These are phyloP conservation scores for Acanthamoeba polyphaga DNA, from an alignment of 208 protist genomes.

Conservation along the genomic window DNA sequence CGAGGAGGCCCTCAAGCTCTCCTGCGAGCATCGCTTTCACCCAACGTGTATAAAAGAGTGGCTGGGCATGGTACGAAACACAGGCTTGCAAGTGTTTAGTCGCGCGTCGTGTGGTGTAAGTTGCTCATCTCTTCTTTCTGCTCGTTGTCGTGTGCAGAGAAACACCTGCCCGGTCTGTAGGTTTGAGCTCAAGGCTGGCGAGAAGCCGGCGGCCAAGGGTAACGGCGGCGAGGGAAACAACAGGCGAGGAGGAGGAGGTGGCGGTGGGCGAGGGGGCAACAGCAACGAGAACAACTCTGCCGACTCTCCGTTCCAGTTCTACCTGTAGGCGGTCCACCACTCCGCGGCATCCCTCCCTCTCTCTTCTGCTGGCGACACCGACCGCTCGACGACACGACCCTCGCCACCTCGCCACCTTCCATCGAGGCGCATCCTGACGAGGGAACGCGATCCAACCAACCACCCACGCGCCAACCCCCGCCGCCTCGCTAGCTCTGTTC, in stretches of 20 bases:
- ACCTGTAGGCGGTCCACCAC: background rate
- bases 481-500: background rate
- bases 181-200: slow-evolving; percentile 12
- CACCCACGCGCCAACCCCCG: background rate
- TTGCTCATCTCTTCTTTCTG: background rate
- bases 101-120: background rate
- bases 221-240: slow-evolving; percentile 8
- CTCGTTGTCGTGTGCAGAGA: background rate
- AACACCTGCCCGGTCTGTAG: slow-evolving; percentile 65
- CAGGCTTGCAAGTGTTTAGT: no score
- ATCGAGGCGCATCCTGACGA: background rate
- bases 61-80: slow-evolving; percentile 13
- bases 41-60: slow-evolving; percentile 66
- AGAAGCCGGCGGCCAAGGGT: background rate
- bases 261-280: background rate
- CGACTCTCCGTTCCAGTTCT: slow-evolving; percentile 18
- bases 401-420: no score
- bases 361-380: no score
- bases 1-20: slow-evolving; percentile 28
- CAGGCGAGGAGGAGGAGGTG: background rate
- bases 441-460: background rate
- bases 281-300: slow-evolving; percentile 27
- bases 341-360: background rate
- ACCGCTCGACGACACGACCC: no score
- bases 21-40: slow-evolving; percentile 57